Conservation (phyloP, 768 basidiomycete genomes). For the Russula griseocarnosa region DNA sequence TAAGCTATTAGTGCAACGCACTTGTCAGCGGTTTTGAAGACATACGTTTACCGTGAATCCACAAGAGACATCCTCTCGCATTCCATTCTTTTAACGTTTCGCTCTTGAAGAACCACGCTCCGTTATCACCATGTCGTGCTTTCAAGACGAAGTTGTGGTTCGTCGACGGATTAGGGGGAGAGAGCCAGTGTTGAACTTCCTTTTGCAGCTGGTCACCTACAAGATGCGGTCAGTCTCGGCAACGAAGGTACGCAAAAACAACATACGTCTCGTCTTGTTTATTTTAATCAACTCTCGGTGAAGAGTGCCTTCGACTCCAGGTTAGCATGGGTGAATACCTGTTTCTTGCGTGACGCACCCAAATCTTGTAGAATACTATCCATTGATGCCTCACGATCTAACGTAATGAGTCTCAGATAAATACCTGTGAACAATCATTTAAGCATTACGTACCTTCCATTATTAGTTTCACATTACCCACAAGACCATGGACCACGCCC, state of each 20-base stretch:
- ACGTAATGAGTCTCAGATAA: background rate
- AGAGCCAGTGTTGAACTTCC: background rate
- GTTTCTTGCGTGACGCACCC: background rate
- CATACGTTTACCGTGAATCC: too few species aligned
- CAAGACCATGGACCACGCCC: background rate
- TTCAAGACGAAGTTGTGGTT: too few species aligned
- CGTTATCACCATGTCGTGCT: too few species aligned
- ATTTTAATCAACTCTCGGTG: too few species aligned
- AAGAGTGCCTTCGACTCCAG: background rate
- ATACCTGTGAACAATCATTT: background rate
- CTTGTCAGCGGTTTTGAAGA: too few species aligned
- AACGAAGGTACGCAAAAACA: too few species aligned
- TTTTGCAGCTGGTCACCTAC: conserved; percentile 1
- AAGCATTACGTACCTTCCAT: background rate
- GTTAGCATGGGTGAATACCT: background rate
- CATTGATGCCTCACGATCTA: conserved; percentile 9
- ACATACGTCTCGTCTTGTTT: background rate
- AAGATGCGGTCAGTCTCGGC: background rate
- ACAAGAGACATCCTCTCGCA: too few species aligned
- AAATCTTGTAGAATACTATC: background rate
- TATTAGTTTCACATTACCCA: too few species aligned
- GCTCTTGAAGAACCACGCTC: too few species aligned
- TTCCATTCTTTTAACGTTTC: too few species aligned
- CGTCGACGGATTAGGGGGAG: conserved; percentile 5
- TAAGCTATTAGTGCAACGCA: too few species aligned